Conservation (phyloP, 179 eudicot genomes). For the Corrigiola litoralis region DNA sequence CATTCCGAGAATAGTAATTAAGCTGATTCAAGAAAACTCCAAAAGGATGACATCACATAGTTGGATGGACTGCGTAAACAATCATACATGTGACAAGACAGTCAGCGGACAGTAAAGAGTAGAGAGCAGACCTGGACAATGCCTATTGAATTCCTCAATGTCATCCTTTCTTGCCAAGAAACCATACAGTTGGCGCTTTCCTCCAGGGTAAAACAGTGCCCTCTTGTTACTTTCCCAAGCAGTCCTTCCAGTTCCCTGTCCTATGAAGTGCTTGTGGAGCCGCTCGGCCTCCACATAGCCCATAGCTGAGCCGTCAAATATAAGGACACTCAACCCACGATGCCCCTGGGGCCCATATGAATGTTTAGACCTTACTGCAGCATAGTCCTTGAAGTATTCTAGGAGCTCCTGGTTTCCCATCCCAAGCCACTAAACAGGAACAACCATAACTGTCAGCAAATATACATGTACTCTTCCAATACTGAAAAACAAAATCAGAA, state of each 20-base stretch:
- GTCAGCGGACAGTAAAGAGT: neutral
- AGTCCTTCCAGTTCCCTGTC: conserved; percentile 48
- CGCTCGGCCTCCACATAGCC: conserved; percentile 79
- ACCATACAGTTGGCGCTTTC: conserved; percentile 71
- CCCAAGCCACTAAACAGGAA: conserved; percentile 58
- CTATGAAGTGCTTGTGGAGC: conserved; percentile 51
- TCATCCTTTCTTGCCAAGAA: conserved; percentile 66
- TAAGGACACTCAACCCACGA: conserved; percentile 64
- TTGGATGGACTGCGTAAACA: neutral
- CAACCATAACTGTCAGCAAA: neutral
- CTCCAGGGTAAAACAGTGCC: conserved; percentile 52
- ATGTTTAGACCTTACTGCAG: conserved; percentile 58
- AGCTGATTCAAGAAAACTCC: neutral
- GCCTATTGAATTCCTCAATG: conserved; percentile 59
- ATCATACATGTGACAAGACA: neutral
- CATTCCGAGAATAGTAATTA: neutral
- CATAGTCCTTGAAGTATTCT: conserved; percentile 49
- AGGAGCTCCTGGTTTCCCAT: conserved; percentile 92
- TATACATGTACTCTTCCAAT: neutral
- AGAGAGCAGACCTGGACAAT: conserved; percentile 46
- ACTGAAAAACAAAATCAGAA: neutral
- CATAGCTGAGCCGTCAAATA: conserved; percentile 66
- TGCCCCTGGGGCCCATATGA: conserved; percentile 91
- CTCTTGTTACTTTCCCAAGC: conserved; percentile 50
- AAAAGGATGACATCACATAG: too few relatives aligned